Conservation (phyloP, 176 grass and related monocot genomes). For the Pontederia crassipes region DNA sequence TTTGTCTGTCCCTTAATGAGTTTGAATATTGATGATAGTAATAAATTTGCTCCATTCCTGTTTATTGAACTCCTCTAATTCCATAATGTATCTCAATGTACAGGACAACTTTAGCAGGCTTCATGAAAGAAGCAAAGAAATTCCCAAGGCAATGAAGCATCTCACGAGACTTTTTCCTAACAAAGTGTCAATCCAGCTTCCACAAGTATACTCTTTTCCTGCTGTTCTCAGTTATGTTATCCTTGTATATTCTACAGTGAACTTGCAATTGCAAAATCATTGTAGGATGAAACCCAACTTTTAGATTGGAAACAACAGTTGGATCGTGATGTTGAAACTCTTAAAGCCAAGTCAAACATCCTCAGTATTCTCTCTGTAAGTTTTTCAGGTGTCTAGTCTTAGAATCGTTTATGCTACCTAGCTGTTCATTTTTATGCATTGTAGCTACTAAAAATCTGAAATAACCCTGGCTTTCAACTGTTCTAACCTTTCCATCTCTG, state of each 20-base stretch:
- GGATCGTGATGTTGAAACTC: conserved; percentile 96
- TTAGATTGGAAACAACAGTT: conserved; percentile 98
- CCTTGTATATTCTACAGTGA: conserved; percentile 5
- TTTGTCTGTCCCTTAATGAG: no score
- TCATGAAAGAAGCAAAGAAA: conserved; percentile 96
- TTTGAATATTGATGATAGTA: no score
- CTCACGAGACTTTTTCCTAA: conserved; percentile 93
- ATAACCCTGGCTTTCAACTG: background rate
- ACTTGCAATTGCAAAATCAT: conserved; percentile 17
- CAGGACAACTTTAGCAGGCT: conserved; percentile 90
- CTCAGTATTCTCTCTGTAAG: conserved; percentile 69
- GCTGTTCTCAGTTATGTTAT: conserved; percentile 19
- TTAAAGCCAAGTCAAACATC: conserved; percentile 96
- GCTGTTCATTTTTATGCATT: background rate
- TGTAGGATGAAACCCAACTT: conserved; percentile 86
- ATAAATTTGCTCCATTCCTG: background rate
- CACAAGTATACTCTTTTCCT: conserved; percentile 43
- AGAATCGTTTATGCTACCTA: background rate
- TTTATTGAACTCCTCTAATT: background rate
- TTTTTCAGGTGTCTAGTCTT: background rate
- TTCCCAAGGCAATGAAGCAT: conserved; percentile 92
- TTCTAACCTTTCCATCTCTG: background rate
- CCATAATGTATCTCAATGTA: conserved; percentile 2
- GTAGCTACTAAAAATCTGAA: background rate
- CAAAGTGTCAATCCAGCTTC: conserved; percentile 92